A percentile compares a stretch with the other conserved stretches of the same genome.
Conservation (phyloP, 257 asterid genomes). For the Solanum corneliomulleri region DNA sequence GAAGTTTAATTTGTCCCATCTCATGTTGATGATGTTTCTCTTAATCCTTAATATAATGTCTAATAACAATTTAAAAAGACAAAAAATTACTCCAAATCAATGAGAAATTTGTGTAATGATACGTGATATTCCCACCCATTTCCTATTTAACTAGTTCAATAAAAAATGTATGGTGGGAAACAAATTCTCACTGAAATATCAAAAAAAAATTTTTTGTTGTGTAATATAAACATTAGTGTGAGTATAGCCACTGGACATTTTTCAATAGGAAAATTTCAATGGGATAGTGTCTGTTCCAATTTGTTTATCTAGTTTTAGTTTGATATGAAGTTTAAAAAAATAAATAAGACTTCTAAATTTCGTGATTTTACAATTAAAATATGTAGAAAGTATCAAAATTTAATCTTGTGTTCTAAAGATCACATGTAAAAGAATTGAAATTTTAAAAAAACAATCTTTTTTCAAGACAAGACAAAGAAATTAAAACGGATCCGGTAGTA, state of each 20-base stretch:
- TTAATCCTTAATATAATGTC: neutral
- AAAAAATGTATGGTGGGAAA: neutral
- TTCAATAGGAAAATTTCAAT: neutral
- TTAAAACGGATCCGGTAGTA: neutral
- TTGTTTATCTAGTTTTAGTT: neutral
- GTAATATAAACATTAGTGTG: neutral
- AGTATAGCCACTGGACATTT: neutral
- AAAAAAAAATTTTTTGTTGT: fast-evolving
- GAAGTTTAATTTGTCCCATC: neutral
- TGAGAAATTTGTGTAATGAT: neutral
- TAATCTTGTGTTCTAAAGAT: neutral
- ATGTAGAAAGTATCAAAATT: neutral
- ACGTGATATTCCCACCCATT: neutral
- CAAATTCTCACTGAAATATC: neutral
- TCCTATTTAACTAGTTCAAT: neutral
- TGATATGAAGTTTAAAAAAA: neutral
- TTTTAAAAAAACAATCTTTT: neutral
- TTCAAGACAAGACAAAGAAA: neutral
- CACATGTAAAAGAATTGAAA: neutral
- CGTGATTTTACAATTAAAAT: neutral
- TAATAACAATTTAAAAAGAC: neutral
- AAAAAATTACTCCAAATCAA: neutral
- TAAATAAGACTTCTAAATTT: neutral
- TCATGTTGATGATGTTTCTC: neutral
- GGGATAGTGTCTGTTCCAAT: neutral